Evolutionary conservation across 768 basidiomycete species (phyloP).

Genomic region (Macrolepiota albuminosa): DNA sequence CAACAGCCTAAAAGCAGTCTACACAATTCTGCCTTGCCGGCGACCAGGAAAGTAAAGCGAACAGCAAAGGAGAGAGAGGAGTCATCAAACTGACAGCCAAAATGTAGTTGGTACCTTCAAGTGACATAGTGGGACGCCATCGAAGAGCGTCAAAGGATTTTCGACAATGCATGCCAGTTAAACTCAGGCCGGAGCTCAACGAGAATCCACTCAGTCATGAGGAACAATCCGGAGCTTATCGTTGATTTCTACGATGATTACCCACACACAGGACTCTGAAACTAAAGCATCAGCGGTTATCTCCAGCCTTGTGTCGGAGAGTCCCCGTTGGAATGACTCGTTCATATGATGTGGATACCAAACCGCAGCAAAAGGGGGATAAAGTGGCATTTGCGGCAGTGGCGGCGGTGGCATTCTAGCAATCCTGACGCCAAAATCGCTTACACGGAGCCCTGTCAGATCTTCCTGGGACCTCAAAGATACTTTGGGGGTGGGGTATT

Average conservation of each 20-base stretch:
- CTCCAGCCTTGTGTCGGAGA: not conserved
- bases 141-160: not conserved
- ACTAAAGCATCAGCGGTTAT: not conserved
- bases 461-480: too few species aligned
- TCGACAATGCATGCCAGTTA: not conserved
- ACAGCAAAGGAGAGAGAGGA: too few species aligned
- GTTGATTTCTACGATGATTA: not conserved
- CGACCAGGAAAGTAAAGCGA: not conserved
- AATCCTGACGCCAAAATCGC: too few species aligned
- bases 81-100: not conserved
- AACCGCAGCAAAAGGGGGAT: too few species aligned
- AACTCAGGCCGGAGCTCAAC: not conserved
- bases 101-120: not conserved
- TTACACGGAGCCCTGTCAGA: too few species aligned
- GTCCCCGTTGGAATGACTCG: not conserved
- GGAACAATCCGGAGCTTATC: not conserved
- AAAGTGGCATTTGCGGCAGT: too few species aligned
- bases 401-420: too few species aligned
- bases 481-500: too few species aligned
- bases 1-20: too few species aligned
- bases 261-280: not conserved
- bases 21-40: not conserved
- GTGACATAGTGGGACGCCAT: not conserved
- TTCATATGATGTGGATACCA: too few species aligned
- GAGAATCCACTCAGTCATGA: not conserved